phyloP scores from a whole-genome alignment of 192 early-diverging fungal genomes.

The Linnemannia hyalina region DNA sequence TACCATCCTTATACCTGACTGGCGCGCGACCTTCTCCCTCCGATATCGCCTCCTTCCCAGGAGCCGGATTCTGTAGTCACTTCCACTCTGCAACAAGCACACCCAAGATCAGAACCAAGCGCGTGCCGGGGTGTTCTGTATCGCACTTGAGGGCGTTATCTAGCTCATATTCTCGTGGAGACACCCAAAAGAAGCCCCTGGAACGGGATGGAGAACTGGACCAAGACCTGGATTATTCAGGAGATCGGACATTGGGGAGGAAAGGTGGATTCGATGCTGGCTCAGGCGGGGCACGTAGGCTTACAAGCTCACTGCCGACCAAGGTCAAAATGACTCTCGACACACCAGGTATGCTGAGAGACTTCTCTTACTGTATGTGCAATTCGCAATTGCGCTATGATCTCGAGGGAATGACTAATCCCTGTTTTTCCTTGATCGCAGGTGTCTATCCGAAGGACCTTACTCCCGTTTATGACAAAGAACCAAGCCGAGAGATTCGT shows the following conservation, averaged over 20 bases:
- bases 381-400: not conserved
- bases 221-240: too few species aligned
- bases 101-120: not conserved
- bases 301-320: conserved; percentile 41
- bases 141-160: not conserved
- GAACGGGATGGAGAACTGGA: not conserved
- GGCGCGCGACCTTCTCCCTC: not conserved
- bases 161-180: not conserved
- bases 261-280: conserved; percentile 3
- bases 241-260: not conserved
- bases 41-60: not conserved
- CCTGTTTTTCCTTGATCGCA: not conserved
- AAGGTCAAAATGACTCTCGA: conserved; percentile 43
- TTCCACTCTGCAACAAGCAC: not conserved
- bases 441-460: conserved; percentile 44
- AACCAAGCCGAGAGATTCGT: conserved; percentile 55
- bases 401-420: not conserved
- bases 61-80: not conserved
- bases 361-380: not conserved
- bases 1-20: not conserved
- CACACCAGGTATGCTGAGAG: conserved; percentile 36
- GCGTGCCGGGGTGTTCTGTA: not conserved
- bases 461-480: conserved; percentile 32
- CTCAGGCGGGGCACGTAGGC: not conserved
- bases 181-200: not conserved